Evolutionary conservation across 106 monocot genomes (phyloP).

Genomic region (Gastrodia elata): DNA sequence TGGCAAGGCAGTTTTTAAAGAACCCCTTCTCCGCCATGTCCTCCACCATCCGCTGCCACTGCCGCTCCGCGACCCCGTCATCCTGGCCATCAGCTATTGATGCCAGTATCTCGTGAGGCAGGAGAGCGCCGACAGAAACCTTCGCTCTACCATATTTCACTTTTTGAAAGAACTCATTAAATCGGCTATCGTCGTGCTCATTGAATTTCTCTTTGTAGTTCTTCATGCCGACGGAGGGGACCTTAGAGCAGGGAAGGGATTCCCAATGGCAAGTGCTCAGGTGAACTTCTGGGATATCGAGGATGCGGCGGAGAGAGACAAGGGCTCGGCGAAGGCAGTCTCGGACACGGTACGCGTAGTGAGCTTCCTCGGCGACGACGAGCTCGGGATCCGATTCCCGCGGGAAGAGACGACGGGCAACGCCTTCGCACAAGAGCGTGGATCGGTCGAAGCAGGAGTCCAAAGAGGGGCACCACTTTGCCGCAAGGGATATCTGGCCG

Average conservation of each 20-base stretch:
- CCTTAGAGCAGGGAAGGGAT: conserved; percentile 49
- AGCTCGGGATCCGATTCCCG: conserved; percentile 32
- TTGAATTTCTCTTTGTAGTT: conserved; percentile 46
- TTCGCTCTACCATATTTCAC: conserved; percentile 47
- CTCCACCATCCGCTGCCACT: conserved; percentile 57
- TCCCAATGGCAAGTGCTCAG: conserved; percentile 43
- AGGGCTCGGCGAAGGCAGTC: conserved; percentile 55
- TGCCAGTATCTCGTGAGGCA: conserved; percentile 54
- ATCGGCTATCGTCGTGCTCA: conserved; percentile 43
- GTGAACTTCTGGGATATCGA: conserved; percentile 63
- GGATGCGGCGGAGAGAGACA: conserved; percentile 40
- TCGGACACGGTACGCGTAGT: conserved; percentile 64
- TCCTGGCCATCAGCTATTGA: conserved; percentile 8
- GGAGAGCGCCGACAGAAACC: conserved; percentile 62
- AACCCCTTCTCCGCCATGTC: conserved; percentile 38
- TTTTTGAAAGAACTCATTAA: conserved; percentile 25
- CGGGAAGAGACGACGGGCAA: conserved; percentile 55
- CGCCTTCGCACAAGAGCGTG: conserved; percentile 63
- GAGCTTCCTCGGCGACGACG: conserved; percentile 25
- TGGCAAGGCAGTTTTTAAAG: conserved; percentile 53
- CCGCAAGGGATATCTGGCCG: conserved; percentile 33
- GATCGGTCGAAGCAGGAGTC: conserved; percentile 47
- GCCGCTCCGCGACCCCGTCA: conserved; percentile 57
- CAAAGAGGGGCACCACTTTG: conserved; percentile 74
- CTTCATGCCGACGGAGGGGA: conserved; percentile 83